Evolutionary conservation across 768 basidiomycete genomes (phyloP), one percentile per base, ranked within the genome.

Genomic region (Tylopilus rubrobrunneus): DNA sequence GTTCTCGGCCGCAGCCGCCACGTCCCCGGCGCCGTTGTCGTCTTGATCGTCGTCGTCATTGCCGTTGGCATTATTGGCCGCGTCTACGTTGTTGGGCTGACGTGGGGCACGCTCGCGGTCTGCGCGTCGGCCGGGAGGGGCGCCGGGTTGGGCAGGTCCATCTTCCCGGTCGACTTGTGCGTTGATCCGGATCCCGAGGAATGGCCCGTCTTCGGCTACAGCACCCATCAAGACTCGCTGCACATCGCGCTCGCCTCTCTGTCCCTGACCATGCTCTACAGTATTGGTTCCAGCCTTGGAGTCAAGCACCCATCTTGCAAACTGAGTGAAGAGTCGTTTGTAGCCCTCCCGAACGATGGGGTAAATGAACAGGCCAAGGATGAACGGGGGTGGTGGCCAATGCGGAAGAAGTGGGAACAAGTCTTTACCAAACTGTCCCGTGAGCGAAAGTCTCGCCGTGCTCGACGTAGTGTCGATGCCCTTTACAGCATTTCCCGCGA

Each of bases 311-410:
- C 73, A 75, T 33, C 66, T 68, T 33, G 80, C 72, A 33, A 79
- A 62, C 21, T 68, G 64, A 2, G 65, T 66, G 58, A 79, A 77
- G 3, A 71, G 53, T 6, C 68, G 68, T 42, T 70, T 70, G 65
- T 85, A 85, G 0, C 77, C 49, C 10, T 65, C 62, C 11, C 77
- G 74, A 3, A 78, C 66, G 44, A 83, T 49, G 0, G 84, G 84
- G 7, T 83, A 67, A 7, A 81, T 58, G 46, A 85, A 67, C 12
- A 84, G 58, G 8, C 80, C 81, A 40, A 83, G 80, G 2, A 81
- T 56, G n/a, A 80, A 58, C 0, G 84, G 83, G 0, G 84, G 79
- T 6, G 84, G 84, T 5, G 84, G 84, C 83, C 83, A 86, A 15
- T 57, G 57, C 2, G 71, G 67, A 10, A 72, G 66, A 23, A 68